A percentile compares a stretch with the other conserved stretches of the same genome.
These are phyloP conservation scores for Chlorella sp. DNA, from an alignment of 139 green algal genomes.

Conservation along the genomic window DNA sequence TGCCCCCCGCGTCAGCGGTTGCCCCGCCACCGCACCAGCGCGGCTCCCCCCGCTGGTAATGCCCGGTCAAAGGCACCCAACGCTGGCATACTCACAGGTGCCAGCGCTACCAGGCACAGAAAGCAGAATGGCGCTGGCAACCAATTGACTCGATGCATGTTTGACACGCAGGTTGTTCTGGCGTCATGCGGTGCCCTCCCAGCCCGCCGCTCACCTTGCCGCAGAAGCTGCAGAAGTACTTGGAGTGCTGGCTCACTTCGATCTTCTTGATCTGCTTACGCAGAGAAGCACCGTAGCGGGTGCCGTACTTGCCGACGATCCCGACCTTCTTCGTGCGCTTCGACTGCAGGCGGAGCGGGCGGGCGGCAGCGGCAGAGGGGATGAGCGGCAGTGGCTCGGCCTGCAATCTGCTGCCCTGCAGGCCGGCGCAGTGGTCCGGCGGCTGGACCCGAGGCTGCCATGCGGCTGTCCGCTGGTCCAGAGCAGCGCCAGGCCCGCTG, in stretches of 20 bases:
- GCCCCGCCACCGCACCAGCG: too few species aligned
- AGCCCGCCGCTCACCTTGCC: constrained; percentile 92
- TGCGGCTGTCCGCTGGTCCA: neutral
- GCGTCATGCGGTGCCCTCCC: too few species aligned
- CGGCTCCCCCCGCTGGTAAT: too few species aligned
- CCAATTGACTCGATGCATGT: neutral
- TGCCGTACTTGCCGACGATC: constrained; percentile 99
- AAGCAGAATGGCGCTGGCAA: neutral
- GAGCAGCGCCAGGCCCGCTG: neutral
- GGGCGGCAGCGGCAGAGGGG: neutral
- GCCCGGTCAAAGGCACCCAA: too few species aligned
- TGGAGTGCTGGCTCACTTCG: constrained; percentile 98
- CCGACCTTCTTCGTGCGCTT: constrained; percentile 99
- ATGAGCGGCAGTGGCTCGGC: neutral
- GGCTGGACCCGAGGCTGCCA: too few species aligned
- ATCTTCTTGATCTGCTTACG: constrained; percentile 99
- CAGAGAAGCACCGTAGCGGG: constrained; percentile 96
- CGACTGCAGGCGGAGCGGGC: constrained; percentile 59
- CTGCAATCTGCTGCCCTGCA: neutral
- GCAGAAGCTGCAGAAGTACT: constrained; percentile 99
- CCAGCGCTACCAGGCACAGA: too few species aligned
- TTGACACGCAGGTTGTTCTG: neutral
- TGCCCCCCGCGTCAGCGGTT: too few species aligned
- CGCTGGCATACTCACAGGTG: too few species aligned
- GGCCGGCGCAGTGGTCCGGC: too few species aligned